Evolutionary conservation across 345 rosid species (phyloP), one percentile per base, ranked within the genome.

Genomic region (Eucalyptus erythrocorys): DNA sequence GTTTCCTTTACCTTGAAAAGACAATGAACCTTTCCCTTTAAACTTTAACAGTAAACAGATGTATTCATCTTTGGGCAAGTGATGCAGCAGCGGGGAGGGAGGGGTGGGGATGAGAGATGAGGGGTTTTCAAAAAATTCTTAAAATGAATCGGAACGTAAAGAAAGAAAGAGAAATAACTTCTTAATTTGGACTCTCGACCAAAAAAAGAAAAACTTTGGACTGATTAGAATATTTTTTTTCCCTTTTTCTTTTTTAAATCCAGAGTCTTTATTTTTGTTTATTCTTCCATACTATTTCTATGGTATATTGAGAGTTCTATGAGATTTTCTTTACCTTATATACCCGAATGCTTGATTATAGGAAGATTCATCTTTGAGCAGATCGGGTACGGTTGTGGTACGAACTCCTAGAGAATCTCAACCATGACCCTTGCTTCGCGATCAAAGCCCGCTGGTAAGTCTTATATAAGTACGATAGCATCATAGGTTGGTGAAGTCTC

Each of bases 301-400:
- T 61, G 15, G 15, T 30, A 32, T 61, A 61, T 13, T 61, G 32
- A 16, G 32, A 27, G 15, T 6, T 61, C 32, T 61, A 30, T 59
- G 66, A 59, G 66, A 59, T 61, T 30, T 27, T 61, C 68, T 61
- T 61, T 61, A 30, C 68, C 68, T 61, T 61, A 13, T 12, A n/a
- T 61, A 61, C 34, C 32, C 7, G 6, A 61, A 61, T 30, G 17
- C 71, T 61, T 61, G 71, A 14, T 61, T 30, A 32, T 94, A 98
- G 99, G 99, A 98, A 86, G 98, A 96, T 61, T 92, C 90, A 30
- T 93, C 97, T 71, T 85, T 89, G 88, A 93, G 94, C 59, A 98
- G 94, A 82, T 96, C 99, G 5, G 99, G 99, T 95, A 98, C 99
- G 91, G 95, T 98, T 91, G 98, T 98, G 59, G 90, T 98, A 88